These are phyloP conservation scores for Thielaviopsis euricoi DNA, from an alignment of 2,329 filamentous ascomycete species.

Conservation along the genomic window DNA sequence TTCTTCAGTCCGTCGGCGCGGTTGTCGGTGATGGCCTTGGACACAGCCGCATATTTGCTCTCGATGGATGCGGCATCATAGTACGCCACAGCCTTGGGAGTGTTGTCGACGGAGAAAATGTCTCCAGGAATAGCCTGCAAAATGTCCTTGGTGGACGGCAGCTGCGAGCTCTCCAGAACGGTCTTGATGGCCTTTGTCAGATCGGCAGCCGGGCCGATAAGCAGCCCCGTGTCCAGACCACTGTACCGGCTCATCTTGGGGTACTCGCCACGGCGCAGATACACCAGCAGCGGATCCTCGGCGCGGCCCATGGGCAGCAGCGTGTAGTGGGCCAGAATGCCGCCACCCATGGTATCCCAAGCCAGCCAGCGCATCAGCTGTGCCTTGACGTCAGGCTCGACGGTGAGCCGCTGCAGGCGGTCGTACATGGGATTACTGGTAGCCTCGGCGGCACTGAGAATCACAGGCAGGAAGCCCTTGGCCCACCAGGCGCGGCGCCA, in stretches of 20 bases:
- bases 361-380: conserved; percentile 78
- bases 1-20: conserved; percentile 44
- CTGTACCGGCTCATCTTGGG: conserved; percentile 60
- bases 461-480: conserved; percentile 72
- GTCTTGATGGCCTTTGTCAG: conserved; percentile 47
- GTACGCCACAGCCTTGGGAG: conserved; percentile 55
- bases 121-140: conserved; percentile 41
- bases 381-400: conserved; percentile 44
- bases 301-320: conserved; percentile 68
- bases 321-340: conserved; percentile 63
- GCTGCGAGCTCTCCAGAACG: conserved; percentile 36
- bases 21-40: conserved; percentile 40
- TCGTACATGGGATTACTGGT: conserved; percentile 68
- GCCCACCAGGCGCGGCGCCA: conserved; percentile 96
- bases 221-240: conserved; percentile 52
- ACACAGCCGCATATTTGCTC: conserved; percentile 50
- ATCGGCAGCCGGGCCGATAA: conserved; percentile 50
- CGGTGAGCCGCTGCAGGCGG: conserved; percentile 44
- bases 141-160: conserved; percentile 44
- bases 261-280: conserved; percentile 61
- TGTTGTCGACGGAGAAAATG: conserved; percentile 47
- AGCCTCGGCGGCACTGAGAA: conserved; percentile 65
- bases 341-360: conserved; percentile 81
- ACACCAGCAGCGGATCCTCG: conserved; percentile 54
- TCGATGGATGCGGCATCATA: conserved; percentile 51